Evolutionary conservation across 1,139 yeast species (phyloP).

Genomic region (Kodamaea plutei): DNA sequence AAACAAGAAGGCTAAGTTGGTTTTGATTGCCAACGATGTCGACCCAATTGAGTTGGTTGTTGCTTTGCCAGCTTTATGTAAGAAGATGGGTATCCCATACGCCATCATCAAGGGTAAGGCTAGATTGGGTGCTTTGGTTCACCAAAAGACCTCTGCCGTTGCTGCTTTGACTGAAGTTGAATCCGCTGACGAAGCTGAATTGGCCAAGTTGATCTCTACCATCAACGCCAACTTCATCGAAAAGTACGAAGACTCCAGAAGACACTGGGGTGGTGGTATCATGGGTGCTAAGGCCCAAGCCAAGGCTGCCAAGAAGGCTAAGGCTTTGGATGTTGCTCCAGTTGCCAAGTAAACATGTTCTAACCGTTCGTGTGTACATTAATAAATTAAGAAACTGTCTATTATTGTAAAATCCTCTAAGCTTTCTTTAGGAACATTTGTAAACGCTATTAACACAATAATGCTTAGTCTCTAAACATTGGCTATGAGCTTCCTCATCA

Average conservation of each 20-base stretch:
- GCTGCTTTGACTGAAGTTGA: constrained; percentile 95
- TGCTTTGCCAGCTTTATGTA: constrained; percentile 96
- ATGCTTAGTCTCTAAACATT: too few relatives aligned
- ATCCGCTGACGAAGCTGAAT: constrained; percentile 91
- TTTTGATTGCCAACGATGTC: constrained; percentile 95
- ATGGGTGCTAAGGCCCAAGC: constrained; percentile 91
- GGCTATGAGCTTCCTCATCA: too few relatives aligned
- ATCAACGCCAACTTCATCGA: constrained; percentile 88
- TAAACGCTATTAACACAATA: too few relatives aligned
- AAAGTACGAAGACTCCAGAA: constrained; percentile 91
- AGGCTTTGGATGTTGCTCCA: constrained; percentile 30
- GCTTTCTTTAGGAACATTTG: too few relatives aligned
- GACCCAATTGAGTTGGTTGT: constrained; percentile 97
- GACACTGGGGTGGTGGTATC: constrained; percentile 99
- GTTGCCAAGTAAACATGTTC: constrained; percentile 7
- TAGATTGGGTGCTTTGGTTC: constrained; percentile 95
- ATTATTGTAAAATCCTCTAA: too few relatives aligned
- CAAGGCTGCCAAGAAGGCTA: constrained; percentile 51
- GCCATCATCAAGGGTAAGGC: constrained; percentile 99
- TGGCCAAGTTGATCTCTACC: constrained; percentile 88
- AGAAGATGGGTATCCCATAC: constrained; percentile 99
- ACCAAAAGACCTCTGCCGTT: constrained; percentile 94
- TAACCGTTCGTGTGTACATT: constrained; percentile 3
- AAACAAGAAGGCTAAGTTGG: constrained; percentile 97
- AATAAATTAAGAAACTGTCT: constrained; percentile 3